A percentile compares a stretch with the other conserved stretches of the same genome.
Conservation (phyloP, 2,329 filamentous ascomycete genomes). For the Whalleya microplaca region DNA sequence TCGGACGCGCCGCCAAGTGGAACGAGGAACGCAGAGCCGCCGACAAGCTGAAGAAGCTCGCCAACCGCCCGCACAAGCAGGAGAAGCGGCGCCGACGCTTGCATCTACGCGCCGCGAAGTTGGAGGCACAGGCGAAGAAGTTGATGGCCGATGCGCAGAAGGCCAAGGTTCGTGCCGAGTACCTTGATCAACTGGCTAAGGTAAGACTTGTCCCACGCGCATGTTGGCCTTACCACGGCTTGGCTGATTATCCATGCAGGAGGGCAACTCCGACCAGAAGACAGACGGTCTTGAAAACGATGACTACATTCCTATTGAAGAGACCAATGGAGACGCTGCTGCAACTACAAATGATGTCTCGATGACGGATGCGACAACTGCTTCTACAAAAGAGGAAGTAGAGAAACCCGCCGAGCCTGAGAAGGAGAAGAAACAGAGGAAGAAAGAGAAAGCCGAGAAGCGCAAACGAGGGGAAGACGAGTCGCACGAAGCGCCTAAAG, state of each 20-base stretch:
- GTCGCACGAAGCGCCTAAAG: slow-evolving; percentile 14
- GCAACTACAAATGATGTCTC: neutral
- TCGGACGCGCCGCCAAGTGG: slow-evolving; percentile 39
- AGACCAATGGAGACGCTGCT: neutral
- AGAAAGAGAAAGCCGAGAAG: slow-evolving; percentile 42
- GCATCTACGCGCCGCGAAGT: slow-evolving; percentile 44
- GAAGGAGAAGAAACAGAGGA: slow-evolving; percentile 35
- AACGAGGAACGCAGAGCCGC: slow-evolving; percentile 38
- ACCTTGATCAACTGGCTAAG: slow-evolving; percentile 30
- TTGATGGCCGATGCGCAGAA: slow-evolving; percentile 46
- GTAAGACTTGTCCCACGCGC: slow-evolving; percentile 21
- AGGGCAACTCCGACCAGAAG: slow-evolving; percentile 29
- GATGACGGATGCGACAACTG: neutral
- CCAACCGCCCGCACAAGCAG: slow-evolving; percentile 35
- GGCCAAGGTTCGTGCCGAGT: slow-evolving; percentile 33
- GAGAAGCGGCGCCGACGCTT: slow-evolving; percentile 45
- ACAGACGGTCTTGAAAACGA: slow-evolving; percentile 25
- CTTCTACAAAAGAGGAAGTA: neutral
- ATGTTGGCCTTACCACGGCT: neutral
- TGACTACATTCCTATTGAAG: slow-evolving; percentile 29
- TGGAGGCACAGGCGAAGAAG: slow-evolving; percentile 45
- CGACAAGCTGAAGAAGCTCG: slow-evolving; percentile 39
- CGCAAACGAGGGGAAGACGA: slow-evolving; percentile 32
- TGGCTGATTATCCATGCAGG: slow-evolving; percentile 24
- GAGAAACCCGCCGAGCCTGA: slow-evolving; percentile 12